A percentile compares a stretch with the other conserved stretches of the same genome.
phyloP scores from a whole-genome alignment of 2,329 filamentous ascomycete genomes.

The Macrophomina pseudophaseolina region DNA sequence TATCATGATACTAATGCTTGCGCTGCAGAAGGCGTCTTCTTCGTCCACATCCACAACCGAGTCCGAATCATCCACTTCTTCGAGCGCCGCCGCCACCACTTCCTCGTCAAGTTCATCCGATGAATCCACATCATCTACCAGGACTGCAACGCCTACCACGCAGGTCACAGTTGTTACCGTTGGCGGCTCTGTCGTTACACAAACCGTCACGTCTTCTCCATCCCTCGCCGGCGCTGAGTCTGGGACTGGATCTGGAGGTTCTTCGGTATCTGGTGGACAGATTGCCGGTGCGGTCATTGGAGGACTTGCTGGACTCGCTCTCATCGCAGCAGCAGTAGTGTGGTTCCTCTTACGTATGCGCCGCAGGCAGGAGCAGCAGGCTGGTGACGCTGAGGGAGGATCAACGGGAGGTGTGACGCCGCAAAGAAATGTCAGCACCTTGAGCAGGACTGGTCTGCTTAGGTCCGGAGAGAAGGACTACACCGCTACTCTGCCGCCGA shows the following conservation, averaged over 20 bases:
- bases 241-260: constrained; percentile 27
- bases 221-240: constrained; percentile 14
- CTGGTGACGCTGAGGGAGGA: constrained; percentile 29
- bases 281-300: constrained; percentile 55
- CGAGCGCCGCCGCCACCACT: constrained; percentile 24
- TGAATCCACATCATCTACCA: constrained; percentile 29
- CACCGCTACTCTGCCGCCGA: constrained; percentile 35
- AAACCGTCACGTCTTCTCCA: constrained; percentile 50
- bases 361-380: constrained; percentile 27
- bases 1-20: not conserved
- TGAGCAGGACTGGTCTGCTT: constrained; percentile 55
- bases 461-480: constrained; percentile 35
- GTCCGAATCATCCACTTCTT: not conserved
- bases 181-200: constrained; percentile 49
- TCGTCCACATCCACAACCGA: not conserved
- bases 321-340: constrained; percentile 46
- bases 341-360: constrained; percentile 42
- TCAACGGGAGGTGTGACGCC: constrained; percentile 34
- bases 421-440: constrained; percentile 52
- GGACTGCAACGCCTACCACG: constrained; percentile 38
- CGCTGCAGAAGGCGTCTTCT: not conserved
- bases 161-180: constrained; percentile 49
- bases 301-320: constrained; percentile 43
- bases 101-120: constrained; percentile 21
- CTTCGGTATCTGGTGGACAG: constrained; percentile 44